Evolutionary conservation across 1,139 yeast genomes (phyloP).

Genomic region (Candida sp.): DNA sequence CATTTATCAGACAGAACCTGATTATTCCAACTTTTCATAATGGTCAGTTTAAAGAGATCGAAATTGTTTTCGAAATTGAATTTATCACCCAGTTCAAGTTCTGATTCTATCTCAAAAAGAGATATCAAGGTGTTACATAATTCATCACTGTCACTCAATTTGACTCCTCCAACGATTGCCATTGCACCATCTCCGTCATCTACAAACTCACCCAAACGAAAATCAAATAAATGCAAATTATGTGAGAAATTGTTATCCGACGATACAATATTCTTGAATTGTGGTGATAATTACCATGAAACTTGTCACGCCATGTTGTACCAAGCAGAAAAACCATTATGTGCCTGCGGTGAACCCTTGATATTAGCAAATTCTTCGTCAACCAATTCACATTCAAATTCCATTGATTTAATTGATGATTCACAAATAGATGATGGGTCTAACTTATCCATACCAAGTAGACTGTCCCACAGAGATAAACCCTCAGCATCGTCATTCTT

Average conservation of each 20-base stretch:
- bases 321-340: not conserved
- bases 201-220: not conserved
- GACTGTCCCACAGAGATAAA: not conserved
- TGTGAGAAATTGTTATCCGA: not conserved
- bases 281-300: conserved; percentile 1
- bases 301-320: not conserved
- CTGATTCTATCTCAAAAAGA: not conserved
- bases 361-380: not conserved
- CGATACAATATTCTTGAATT: not conserved
- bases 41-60: not conserved
- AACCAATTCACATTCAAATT: not conserved
- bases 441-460: not conserved
- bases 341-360: not conserved
- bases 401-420: not conserved
- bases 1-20: too few species aligned
- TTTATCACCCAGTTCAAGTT: not conserved
- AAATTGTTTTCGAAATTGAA: conserved; percentile 1
- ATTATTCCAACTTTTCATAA: not conserved
- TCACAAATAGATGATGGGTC: not conserved
- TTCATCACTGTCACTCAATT: not conserved
- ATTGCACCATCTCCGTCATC: not conserved
- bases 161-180: not conserved
- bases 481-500: not conserved
- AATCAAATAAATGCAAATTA: not conserved
- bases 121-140: conserved; percentile 1